Evolutionary conservation across 805 yeast species (phyloP), one percentile per base, ranked within the genome.

Genomic region (Wickerhamomyces ciferrii): DNA sequence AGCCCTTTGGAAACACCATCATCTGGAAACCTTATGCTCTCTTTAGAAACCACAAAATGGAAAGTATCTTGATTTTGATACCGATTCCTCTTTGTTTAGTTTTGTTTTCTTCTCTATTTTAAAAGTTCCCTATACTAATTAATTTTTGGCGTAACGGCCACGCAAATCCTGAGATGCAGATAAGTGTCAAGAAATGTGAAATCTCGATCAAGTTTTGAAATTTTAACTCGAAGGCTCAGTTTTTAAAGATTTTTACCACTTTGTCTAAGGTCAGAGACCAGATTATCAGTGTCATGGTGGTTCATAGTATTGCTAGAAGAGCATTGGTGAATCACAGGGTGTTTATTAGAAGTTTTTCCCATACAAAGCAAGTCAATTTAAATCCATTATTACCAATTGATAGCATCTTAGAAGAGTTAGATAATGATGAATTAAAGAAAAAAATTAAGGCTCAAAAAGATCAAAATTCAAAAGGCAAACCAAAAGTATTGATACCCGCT

Each of bases 311-410:
- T 21, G 25, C n/a, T 21, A 11, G 24, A 21, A 37, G 39, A 17
- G 24, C 8, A 15, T 5, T 19, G 5, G 11, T 15, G 38, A 35
- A 20, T 3, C 37, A 34, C 15, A 32, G 35, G 10, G 8, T 35
- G 14, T 14, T 19, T 3, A 3, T 21, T 10, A 20, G 39, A 13
- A 20, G 25, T 20, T 37, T 37, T 17, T 37, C 39, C 17, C 19
- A 9, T 2, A 20, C 39, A 17, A 37, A 25, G 14, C 6, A 7
- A 20, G 8, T 37, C 18, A 25, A 24, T n/a, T 18, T 58, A 36
- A 58, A 58, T 44, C 63, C 62, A 9, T 36, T 60, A 10, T 29
- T 52, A 2, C 58, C 59, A 1, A 47, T 60, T 10, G 61, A 57
- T 39, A 53, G 57, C 2, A 36, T 60, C n/a, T 23, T 60, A 2